These are phyloP conservation scores for Boletus reticuloceps DNA, from an alignment of 768 basidiomycete genomes.

Conservation along the genomic window DNA sequence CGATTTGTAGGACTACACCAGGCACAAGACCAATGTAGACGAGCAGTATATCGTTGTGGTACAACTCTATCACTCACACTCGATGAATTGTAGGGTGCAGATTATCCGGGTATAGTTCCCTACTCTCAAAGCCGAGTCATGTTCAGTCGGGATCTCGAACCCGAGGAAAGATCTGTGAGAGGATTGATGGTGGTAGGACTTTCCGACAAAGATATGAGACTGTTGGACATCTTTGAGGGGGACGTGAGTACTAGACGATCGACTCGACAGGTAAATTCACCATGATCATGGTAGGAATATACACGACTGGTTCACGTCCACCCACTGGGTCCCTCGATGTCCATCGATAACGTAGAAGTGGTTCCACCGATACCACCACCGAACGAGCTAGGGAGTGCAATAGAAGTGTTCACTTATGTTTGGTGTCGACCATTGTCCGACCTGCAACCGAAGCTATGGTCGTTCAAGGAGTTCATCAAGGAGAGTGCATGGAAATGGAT, in stretches of 20 bases:
- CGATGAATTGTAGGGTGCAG: conserved; percentile 44
- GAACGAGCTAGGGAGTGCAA: conserved; percentile 31
- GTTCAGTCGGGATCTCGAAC: conserved; percentile 47
- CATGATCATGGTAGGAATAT: neutral
- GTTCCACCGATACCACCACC: conserved; percentile 42
- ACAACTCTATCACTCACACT: conserved; percentile 1
- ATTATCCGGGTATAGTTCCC: conserved; percentile 84
- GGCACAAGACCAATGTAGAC: conserved; percentile 72
- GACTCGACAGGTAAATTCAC: neutral
- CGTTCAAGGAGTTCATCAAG: conserved; percentile 75
- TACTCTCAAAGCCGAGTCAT: conserved; percentile 46
- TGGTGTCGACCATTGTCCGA: conserved; percentile 44
- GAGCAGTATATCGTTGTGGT: neutral
- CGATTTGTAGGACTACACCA: conserved; percentile 61
- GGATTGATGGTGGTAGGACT: too few relatives aligned
- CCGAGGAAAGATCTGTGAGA: conserved; percentile 50
- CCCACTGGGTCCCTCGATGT: conserved; percentile 46
- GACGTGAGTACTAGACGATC: too few relatives aligned
- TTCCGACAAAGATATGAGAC: too few relatives aligned
- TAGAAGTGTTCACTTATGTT: conserved; percentile 72
- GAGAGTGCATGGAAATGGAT: conserved; percentile 82
- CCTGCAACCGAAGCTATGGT: conserved; percentile 69
- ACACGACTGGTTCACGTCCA: conserved; percentile 52
- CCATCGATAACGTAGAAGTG: conserved; percentile 25
- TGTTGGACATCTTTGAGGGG: too few relatives aligned